Evolutionary conservation across 306 rosid genomes (phyloP).

Genomic region (cucumber (Cucumis sativus)): DNA sequence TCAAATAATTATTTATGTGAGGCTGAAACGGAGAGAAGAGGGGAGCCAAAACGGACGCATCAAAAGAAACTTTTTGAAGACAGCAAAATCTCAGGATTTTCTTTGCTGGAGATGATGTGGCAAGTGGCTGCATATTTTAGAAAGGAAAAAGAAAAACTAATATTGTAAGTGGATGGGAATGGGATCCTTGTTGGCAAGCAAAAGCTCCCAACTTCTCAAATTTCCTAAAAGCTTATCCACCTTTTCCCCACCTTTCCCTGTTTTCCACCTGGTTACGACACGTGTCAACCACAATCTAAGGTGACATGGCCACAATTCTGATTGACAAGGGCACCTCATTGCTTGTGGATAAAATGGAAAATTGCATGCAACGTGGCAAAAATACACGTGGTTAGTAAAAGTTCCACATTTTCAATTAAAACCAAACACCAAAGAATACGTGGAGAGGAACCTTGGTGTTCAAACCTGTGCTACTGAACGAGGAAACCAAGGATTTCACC

Average conservation of each 20-base stretch:
- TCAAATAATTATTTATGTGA: no score
- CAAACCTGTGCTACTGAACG: not conserved
- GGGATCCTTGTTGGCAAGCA: constrained; percentile 4
- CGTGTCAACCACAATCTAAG: not conserved
- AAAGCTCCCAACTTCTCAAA: not conserved
- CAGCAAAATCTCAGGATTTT: not conserved
- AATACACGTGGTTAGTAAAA: not conserved
- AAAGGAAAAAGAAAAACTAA: no score
- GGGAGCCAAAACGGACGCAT: not conserved
- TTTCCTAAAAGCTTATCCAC: constrained; percentile 5
- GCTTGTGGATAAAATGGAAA: not conserved
- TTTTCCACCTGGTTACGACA: not conserved
- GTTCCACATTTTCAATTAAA: not conserved
- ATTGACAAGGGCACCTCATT: not conserved
- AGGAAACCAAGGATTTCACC: not conserved
- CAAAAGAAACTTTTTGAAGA: not conserved
- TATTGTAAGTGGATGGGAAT: not conserved
- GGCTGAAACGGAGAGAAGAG: no score
- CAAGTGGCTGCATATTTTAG: not conserved
- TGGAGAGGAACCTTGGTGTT: not conserved
- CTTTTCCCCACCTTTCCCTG: not conserved
- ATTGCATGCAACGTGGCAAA: not conserved
- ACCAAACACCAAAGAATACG: not conserved
- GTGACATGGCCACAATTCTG: not conserved
- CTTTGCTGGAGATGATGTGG: not conserved